Base-by-base conservation (phyloP, 2,329 filamentous ascomycete species). In the Fonsecaea multimorphosa region DNA sequence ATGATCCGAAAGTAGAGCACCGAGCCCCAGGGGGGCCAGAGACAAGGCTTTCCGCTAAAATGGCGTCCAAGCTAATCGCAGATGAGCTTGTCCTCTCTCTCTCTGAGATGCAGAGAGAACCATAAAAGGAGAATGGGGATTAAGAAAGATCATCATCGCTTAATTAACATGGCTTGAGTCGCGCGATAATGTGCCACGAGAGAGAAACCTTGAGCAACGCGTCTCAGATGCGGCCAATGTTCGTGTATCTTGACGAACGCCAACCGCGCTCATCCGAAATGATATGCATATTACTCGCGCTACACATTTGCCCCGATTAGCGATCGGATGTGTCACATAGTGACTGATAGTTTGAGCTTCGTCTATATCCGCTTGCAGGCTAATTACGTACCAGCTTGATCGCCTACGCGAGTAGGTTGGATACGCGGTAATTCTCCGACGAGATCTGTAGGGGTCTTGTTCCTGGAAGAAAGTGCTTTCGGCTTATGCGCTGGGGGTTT, bases 161-260 rank as follows among this genome's bases (percentile, higher is more conserved):
- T 54, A 22, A 16, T 22, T 54, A 14, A 16, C n/a, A 31, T 54
- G 51, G 24, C 8, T 16, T 54, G 7, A 22, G 44, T 24, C 44
- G 22, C 22, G 44, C 44, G 8, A 24, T 24, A 24, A 14, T 12
- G 44, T 49, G 14, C 51, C n/a, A 52, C 51, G 32, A 34, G 40
- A 31, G 51, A 51, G 34, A 55, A 51, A 59, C 40, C 54, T 58
- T 62, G 64, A 55, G 46, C 44, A 61, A 62, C 49, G 40, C 54
- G 58, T 27, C 40, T 57, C 32, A 29, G 19, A 31, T 8, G 29
- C 31, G 29, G 14, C 51, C 32, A 53, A 63, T 9, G 29, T 36
- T 44, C 51, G 57, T 58, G 24, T 58, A 49, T 44, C 56, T 31
- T 12, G 27, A 32, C 38, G 38, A 2, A 31, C 22, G 56, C 40